Evolutionary conservation across 768 basidiomycete genomes (phyloP), one percentile per base, ranked within the genome.

Genomic region (Kwoniella dejecticola): DNA sequence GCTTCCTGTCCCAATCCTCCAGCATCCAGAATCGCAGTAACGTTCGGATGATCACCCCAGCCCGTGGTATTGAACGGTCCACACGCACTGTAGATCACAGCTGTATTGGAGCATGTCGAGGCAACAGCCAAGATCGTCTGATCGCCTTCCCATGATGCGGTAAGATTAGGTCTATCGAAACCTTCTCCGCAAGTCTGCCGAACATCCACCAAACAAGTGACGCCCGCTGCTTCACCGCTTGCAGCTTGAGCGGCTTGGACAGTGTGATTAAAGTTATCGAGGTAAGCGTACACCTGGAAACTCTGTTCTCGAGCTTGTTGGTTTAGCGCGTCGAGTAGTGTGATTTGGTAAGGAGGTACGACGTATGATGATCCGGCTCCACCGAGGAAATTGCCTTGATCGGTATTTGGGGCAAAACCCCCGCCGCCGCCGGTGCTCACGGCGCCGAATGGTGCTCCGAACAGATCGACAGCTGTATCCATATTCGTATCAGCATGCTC

Each of bases 31-130:
- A 86, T 84, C 33, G 85, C 86, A 27, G 85, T 86, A 33, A 87
- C 83, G 60, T 90, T 90, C 3, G 87, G 84, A 57, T 90, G 82
- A 8, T 82, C 81, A 17, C 84, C 84, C 88, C 89, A 90, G 2
- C 82, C 68, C 73, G 89, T 27, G 48, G 52, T 0, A 17, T 57
- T 71, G 36, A 68, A 44, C 1, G 74, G 57, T 2, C 89, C 89
- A 31, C 89, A 87, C 8, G 84, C 84, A 76, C 89, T 85, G 10
- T 87, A 80, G 17, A 91, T 83, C 24, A 89, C 90, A 57, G 90
- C 50, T 15, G 58, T 60, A 17, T 52, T 42, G 36, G 52, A n/a
- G 29, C 58, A 60, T 2, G 19, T 3, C 12, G 36, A 86, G 5
- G 90, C 87, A 1, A 88, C 83, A 10, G 80, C 75, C 27, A 71